Conservation (phyloP, 2,329 filamentous ascomycete species). For the Acarospora socialis region DNA sequence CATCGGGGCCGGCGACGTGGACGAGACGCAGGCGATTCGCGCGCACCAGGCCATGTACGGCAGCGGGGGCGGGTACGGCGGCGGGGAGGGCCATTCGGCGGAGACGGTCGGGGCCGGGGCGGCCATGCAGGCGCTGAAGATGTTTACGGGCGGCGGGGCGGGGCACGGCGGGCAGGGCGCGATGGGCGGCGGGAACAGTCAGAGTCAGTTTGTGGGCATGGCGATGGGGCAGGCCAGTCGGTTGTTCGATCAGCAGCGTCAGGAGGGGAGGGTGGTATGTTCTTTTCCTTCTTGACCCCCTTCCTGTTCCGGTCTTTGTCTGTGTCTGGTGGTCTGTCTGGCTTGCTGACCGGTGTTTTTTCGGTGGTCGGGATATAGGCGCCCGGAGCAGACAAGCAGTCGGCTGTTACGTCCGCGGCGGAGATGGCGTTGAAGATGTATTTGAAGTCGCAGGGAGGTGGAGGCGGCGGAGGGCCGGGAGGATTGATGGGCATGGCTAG, state of each 20-base stretch:
- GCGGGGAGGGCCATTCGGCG: constrained; percentile 34
- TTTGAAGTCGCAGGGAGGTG: constrained; percentile 56
- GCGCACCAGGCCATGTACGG: constrained; percentile 66
- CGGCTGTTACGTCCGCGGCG: constrained; percentile 61
- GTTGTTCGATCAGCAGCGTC: constrained; percentile 49
- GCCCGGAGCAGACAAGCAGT: constrained; percentile 59
- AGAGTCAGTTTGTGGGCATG: constrained; percentile 70
- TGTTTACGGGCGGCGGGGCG: constrained; percentile 49
- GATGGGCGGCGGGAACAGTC: constrained; percentile 35
- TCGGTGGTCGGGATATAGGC: constrained; percentile 35
- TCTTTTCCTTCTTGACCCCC: constrained; percentile 4
- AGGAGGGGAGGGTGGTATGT: constrained; percentile 40
- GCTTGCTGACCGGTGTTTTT: constrained; percentile 9
- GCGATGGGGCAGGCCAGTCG: constrained; percentile 82
- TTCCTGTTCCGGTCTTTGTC: constrained; percentile 7
- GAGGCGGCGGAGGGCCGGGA: constrained; percentile 21
- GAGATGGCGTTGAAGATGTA: constrained; percentile 88
- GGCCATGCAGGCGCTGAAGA: constrained; percentile 51
- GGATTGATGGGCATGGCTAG: constrained; percentile 44
- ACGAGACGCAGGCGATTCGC: constrained; percentile 53
- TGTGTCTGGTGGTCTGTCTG: constrained; percentile 1
- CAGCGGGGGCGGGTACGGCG: constrained; percentile 32
- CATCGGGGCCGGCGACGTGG: constrained; percentile 36
- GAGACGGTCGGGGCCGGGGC: constrained; percentile 29
- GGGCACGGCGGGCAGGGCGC: constrained; percentile 20